Evolutionary conservation across 1,139 yeast genomes (phyloP).

Genomic region (Candida neerlandica): DNA sequence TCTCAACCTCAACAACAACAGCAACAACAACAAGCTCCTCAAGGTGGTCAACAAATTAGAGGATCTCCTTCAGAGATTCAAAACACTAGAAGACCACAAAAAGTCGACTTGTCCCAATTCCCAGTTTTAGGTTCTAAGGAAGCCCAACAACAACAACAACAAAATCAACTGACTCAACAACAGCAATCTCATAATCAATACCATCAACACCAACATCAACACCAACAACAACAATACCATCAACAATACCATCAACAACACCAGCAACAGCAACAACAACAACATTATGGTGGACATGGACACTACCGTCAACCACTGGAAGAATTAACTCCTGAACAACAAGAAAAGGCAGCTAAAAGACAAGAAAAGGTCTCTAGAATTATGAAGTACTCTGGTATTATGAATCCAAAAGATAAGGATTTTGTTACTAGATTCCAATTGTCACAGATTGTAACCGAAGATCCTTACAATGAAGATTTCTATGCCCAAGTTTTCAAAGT

Average conservation of each 20-base stretch:
- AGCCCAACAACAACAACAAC: conserved; percentile 19
- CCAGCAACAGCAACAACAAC: conserved; percentile 18
- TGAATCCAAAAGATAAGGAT: conserved; percentile 97
- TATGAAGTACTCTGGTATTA: conserved; percentile 83
- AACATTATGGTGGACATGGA: conserved; percentile 19
- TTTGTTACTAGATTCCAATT: conserved; percentile 92
- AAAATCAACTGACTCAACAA: conserved; percentile 13
- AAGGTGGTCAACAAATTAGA: conserved; percentile 10
- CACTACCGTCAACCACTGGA: conserved; percentile 27
- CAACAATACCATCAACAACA: conserved; percentile 13
- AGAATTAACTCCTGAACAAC: conserved; percentile 48
- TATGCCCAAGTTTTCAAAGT: conserved; percentile 93
- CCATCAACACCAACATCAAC: conserved; percentile 40
- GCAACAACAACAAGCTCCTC: conserved; percentile 12
- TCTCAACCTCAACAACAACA: conserved; percentile 9
- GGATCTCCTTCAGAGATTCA: background rate
- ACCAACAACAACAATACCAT: conserved; percentile 12
- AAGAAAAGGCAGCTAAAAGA: conserved; percentile 62
- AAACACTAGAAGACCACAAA: conserved; percentile 17
- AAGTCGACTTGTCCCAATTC: conserved; percentile 49
- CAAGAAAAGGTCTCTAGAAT: conserved; percentile 80
- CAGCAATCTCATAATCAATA: conserved; percentile 17
- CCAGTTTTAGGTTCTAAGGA: conserved; percentile 55
- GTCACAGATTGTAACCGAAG: conserved; percentile 94
- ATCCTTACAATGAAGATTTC: conserved; percentile 96